Conservation (phyloP, 345 rosid genomes). For the Rhizophora mangle region DNA sequence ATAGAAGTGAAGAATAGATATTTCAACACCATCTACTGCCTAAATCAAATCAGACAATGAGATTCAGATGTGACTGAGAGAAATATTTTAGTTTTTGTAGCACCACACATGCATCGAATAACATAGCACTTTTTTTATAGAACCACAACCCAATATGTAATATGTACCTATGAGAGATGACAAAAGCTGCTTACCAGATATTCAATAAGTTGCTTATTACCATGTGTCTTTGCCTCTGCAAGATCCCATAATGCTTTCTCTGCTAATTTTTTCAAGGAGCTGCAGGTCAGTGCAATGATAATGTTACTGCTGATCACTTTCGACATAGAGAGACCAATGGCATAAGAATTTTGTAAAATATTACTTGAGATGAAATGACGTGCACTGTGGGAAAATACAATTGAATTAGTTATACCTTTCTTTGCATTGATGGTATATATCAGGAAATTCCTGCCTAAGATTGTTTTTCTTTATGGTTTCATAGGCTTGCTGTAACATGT, state of each 20-base stretch:
- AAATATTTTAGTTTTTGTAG: neutral
- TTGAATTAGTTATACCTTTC: slow-evolving; percentile 50
- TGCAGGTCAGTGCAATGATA: slow-evolving; percentile 31
- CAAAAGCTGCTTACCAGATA: slow-evolving; percentile 53
- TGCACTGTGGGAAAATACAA: slow-evolving; percentile 8
- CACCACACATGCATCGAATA: neutral
- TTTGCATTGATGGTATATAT: slow-evolving; percentile 61
- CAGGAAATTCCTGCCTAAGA: slow-evolving; percentile 69
- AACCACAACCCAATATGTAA: neutral
- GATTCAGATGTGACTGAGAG: too few species aligned
- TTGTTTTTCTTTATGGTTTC: slow-evolving; percentile 66
- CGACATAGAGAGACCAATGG: neutral
- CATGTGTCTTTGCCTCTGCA: slow-evolving; percentile 74
- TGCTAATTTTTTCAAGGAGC: slow-evolving; percentile 69
- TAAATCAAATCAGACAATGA: neutral
- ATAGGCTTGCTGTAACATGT: slow-evolving; percentile 72
- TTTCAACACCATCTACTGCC: neutral
- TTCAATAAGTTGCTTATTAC: slow-evolving; percentile 64
- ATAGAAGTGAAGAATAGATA: neutral
- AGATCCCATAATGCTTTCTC: slow-evolving; percentile 93
- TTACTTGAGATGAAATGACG: neutral
- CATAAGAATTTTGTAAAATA: slow-evolving; percentile 1
- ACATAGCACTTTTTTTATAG: neutral
- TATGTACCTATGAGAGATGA: neutral
- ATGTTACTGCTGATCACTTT: slow-evolving; percentile 1